These are phyloP conservation scores for Royoungia palumana DNA, from an alignment of 768 basidiomycete genomes.

Conservation along the genomic window DNA sequence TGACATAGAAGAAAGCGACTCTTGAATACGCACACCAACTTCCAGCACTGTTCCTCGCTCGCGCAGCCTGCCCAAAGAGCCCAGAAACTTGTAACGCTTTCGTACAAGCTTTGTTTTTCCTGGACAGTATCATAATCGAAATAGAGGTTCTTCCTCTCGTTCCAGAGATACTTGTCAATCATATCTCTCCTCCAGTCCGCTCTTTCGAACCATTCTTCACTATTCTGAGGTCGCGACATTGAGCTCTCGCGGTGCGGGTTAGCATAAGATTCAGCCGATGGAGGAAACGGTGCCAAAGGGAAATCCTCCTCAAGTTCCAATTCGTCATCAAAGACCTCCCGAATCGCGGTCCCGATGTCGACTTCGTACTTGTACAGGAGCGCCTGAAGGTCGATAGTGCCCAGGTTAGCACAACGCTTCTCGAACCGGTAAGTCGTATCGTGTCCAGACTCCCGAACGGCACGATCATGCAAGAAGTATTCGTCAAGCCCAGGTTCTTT, in stretches of 20 bases:
- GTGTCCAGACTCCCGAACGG: conserved; percentile 94
- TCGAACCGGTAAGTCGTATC: conserved; percentile 98
- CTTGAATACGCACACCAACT: conserved; percentile 71
- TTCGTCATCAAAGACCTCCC: conserved; percentile 91
- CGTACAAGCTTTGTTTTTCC: conserved; percentile 90
- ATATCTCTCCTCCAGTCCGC: conserved; percentile 78
- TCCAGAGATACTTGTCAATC: conserved; percentile 96
- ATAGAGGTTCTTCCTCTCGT: conserved; percentile 90
- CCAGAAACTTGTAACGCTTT: conserved; percentile 97
- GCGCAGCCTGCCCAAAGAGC: conserved; percentile 97
- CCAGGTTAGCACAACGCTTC: conserved; percentile 95
- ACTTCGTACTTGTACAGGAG: conserved; percentile 98
- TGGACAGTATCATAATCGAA: conserved; percentile 94
- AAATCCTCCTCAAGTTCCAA: conserved; percentile 93
- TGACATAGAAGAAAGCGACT: background rate
- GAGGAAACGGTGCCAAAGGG: conserved; percentile 87
- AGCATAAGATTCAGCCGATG: conserved; percentile 65
- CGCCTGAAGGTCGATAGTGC: conserved; percentile 93
- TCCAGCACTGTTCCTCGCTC: conserved; percentile 91
- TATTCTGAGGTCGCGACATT: conserved; percentile 57
- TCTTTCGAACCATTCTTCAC: conserved; percentile 90
- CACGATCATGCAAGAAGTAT: conserved; percentile 95
- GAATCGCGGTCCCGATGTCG: conserved; percentile 97
- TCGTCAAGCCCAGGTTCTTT: conserved; percentile 89
- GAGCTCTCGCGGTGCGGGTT: conserved; percentile 60